Base-by-base conservation (phyloP, 148 eudicot species). In the Chenopodium album region DNA sequence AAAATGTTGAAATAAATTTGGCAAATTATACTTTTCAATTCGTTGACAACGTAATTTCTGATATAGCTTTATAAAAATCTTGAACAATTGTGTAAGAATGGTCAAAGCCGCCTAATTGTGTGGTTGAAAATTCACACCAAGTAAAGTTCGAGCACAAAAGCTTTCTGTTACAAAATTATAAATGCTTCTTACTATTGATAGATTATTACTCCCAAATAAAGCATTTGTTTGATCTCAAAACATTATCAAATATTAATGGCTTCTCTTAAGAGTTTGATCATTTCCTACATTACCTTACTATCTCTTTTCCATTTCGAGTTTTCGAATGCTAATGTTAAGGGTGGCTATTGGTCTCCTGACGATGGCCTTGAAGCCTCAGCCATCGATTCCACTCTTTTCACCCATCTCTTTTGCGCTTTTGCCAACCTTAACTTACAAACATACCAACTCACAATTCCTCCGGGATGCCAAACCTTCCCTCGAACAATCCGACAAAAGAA, bases 351-450 rank as follows among this genome's bases (percentile, higher is more conserved):
- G 94, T 87, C 86, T 19, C 90, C 85, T 0, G 93, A 84, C 12
- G 87, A 91, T n/a, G 94, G 89, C 19, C 70, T 90, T 0, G 29
- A 77, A 5, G 82, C 83, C 17, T 67, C 87, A 0, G 80, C 74
- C 82, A 91, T 93, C 4, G 83, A 93, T 68, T 86, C 97, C 34
- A 88, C 93, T 29, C 89, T 90, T 32, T 93, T 93, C 89, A 91
- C 97, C 31, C 94, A 91, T 76, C 89, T 93, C 73, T 88, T 93
- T 34, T 91, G 89, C 73, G 93, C 94, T 29, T 93, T 93, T 41
- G 93, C 93, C 4, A 46, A 73, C 26, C 85, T 93, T 29, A 63
- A 91, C 71, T 32, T 84, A 37, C 44, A 67, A 26, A 87, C 90
- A 32, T 37, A 83, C 67, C 87, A 76, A 47, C 71, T 88, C 80